Conservation (phyloP, 2,329 filamentous ascomycete genomes). For the Ophiostoma quercus region DNA sequence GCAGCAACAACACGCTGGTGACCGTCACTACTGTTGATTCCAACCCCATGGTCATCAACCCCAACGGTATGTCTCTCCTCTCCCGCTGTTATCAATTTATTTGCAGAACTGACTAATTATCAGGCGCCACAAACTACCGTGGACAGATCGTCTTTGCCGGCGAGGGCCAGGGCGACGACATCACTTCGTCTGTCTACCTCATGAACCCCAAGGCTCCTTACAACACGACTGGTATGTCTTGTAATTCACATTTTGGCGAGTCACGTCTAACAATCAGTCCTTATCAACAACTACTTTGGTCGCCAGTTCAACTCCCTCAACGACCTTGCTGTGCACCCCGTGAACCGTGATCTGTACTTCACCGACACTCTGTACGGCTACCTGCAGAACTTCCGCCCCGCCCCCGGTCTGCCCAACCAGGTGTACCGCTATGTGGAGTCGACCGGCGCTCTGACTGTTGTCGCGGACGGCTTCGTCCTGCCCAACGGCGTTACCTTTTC, state of each 20-base stretch:
- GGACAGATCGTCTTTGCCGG: conserved; percentile 46
- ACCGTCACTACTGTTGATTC: conserved; percentile 40
- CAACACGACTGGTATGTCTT: conserved; percentile 39
- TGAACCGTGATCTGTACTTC: conserved; percentile 57
- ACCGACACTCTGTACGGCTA: conserved; percentile 58
- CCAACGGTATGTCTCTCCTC: conserved; percentile 40
- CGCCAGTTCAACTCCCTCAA: conserved; percentile 57
- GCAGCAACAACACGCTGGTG: conserved; percentile 32
- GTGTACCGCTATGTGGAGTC: conserved; percentile 52
- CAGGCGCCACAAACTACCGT: conserved; percentile 43
- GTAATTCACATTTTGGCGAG: too few relatives aligned
- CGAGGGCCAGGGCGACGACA: conserved; percentile 46
- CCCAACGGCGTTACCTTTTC: conserved; percentile 57
- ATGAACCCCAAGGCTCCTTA: conserved; percentile 45
- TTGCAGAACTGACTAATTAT: conserved; percentile 33
- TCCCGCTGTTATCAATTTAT: neutral
- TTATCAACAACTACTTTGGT: conserved; percentile 57
- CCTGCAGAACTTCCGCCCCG: conserved; percentile 52
- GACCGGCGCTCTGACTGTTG: conserved; percentile 48
- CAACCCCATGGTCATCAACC: conserved; percentile 44
- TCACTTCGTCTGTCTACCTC: conserved; percentile 38
- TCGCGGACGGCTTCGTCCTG: conserved; percentile 52
- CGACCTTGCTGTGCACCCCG: conserved; percentile 50
- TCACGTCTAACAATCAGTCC: conserved; percentile 31
- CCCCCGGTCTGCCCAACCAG: conserved; percentile 51